These are phyloP conservation scores for Monosporascus sp. DNA, from an alignment of 2,329 filamentous ascomycete species.

Conservation along the genomic window DNA sequence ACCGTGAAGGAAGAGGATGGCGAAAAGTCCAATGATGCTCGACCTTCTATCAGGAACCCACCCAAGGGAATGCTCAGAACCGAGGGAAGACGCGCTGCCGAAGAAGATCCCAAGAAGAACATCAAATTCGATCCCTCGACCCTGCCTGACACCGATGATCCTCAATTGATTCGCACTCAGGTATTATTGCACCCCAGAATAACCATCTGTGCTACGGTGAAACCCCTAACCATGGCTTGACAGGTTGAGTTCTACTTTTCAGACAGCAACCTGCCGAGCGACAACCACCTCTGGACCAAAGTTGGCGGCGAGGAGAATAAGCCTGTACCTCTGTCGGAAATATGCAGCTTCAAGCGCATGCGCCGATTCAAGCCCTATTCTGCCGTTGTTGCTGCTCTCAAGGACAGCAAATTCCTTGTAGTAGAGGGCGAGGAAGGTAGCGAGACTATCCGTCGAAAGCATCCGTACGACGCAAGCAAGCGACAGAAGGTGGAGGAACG, in stretches of 20 bases:
- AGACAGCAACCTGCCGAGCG: constrained; percentile 62
- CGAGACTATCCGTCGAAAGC: constrained; percentile 72
- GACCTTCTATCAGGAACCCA: constrained; percentile 9
- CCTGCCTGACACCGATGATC: constrained; percentile 68
- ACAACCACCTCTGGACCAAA: constrained; percentile 78
- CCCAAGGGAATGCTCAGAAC: constrained; percentile 39
- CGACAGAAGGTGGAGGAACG: constrained; percentile 62
- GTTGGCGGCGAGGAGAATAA: constrained; percentile 77
- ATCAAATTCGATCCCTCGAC: constrained; percentile 66
- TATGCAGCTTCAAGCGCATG: constrained; percentile 94
- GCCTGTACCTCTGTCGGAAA: constrained; percentile 69
- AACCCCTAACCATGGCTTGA: background rate
- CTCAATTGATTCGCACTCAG: constrained; percentile 76
- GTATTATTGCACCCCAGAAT: constrained; percentile 37
- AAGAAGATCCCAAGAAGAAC: constrained; percentile 46
- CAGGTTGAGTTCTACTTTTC: constrained; percentile 49
- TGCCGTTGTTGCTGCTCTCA: constrained; percentile 76
- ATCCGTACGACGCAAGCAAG: constrained; percentile 56
- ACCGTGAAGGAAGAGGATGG: constrained; percentile 22
- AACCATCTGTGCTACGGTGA: constrained; percentile 1
- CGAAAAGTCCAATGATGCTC: constrained; percentile 6
- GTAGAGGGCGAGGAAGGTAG: constrained; percentile 68
- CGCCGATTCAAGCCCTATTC: constrained; percentile 84
- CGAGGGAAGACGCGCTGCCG: constrained; percentile 25
- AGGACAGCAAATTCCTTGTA: constrained; percentile 67